Evolutionary conservation across 495 filamentous ascomycete genomes (phyloP), one percentile per base, ranked within the genome.

Genomic region (Penicillium longicatenatum): DNA sequence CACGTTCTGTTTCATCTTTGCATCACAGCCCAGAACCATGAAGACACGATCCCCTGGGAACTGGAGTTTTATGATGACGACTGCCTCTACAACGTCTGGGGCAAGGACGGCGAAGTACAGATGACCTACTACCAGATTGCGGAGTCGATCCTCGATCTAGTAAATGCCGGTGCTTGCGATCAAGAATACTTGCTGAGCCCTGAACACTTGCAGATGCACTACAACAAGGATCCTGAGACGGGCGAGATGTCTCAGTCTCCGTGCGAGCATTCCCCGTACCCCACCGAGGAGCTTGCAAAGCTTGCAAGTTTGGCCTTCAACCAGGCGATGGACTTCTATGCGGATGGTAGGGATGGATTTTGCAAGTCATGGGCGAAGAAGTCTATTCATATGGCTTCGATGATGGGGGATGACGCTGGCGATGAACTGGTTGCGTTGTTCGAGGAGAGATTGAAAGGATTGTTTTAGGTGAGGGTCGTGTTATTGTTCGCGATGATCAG

Each of bases 281-380:
- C 90, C 4, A 56, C 70, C 10, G 80, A 83, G 7, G 92, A 97
- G 59, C 73, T 96, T 3, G 84, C 89, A 61, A 93, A 89, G 87
- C 82, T 97, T 29, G 86, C 86, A 1, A 83, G 83, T 0, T 84
- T 80, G 3, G 71, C 86, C 0, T 96, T 94, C 76, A 95, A 95
- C 59, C 83, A 80, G 42, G 87, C 87, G 0, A 80, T 92, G 20
- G 90, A 94, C 58, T 83, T 87, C 43, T 92, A 89, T 57, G 74
- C 83, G 14, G 66, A 62, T 4, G 73, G 74, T 0, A 78, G 86
- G 48, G 82, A 86, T 50, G 79, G 75, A 26, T 74, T 76, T 4
- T 87, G 83, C 52, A 79, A 77, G 59, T 69, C 74, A 21, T 93
- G 89, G 90, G 86, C 82, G 6, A 72, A 75, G 35, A 86, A 86